A percentile compares a stretch with the other conserved stretches of the same genome.
Conservation (phyloP, 2,329 filamentous ascomycete genomes). For the Alternaria consortialis region DNA sequence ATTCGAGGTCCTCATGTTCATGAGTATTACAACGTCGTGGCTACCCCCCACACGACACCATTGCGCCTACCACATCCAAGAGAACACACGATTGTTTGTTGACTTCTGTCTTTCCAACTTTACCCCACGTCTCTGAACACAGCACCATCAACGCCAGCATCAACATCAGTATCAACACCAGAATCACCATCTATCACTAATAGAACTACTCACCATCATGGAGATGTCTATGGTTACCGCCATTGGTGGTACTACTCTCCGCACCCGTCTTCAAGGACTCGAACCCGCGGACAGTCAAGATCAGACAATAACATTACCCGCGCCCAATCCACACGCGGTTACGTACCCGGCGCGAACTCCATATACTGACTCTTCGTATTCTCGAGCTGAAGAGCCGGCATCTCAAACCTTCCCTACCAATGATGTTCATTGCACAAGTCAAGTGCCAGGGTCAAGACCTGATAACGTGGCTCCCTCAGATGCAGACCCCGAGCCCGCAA, state of each 20-base stretch:
- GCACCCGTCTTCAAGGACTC: neutral
- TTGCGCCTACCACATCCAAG: neutral
- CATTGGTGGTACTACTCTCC: neutral
- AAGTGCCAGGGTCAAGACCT: neutral
- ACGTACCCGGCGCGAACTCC: neutral
- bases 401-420: neutral
- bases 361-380: neutral
- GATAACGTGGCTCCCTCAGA: neutral
- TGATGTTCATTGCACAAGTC: neutral
- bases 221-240: neutral
- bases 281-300: neutral
- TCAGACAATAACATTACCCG: neutral
- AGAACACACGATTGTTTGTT: neutral
- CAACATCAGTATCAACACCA: neutral
- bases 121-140: neutral
- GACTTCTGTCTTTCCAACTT: neutral
- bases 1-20: neutral
- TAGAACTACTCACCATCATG: constrained; percentile 9
- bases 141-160: constrained; percentile 13
- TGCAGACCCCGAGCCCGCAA: neutral
- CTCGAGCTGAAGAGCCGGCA: neutral
- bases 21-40: neutral
- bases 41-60: neutral
- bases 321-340: neutral
- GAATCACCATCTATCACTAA: constrained; percentile 23